These are phyloP conservation scores for Colletotrichum australisinense DNA, from an alignment of 2,329 filamentous ascomycete genomes.

Conservation along the genomic window DNA sequence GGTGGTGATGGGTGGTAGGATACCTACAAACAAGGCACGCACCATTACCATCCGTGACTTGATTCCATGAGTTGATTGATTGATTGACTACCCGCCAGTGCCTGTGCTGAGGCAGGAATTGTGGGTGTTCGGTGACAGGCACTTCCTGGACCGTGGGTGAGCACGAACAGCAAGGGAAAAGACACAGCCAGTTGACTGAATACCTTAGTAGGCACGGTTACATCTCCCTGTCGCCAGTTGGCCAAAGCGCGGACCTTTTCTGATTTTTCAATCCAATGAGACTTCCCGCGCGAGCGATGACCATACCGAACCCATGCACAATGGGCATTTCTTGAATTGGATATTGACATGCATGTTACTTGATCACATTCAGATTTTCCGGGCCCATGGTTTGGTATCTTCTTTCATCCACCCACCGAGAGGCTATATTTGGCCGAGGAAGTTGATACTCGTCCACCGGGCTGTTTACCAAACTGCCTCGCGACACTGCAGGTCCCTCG, in stretches of 20 bases:
- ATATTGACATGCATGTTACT: background rate
- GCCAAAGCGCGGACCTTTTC: background rate
- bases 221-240: background rate
- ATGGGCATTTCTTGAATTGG: background rate
- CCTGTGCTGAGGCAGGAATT: background rate
- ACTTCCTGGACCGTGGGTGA: no score
- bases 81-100: background rate
- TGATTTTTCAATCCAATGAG: background rate
- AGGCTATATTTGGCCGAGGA: background rate
- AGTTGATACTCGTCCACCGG: background rate
- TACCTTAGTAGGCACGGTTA: background rate
- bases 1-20: background rate
- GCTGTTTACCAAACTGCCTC: no score
- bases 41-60: background rate
- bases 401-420: background rate
- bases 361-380: background rate
- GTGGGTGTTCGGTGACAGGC: background rate
- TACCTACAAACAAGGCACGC: background rate
- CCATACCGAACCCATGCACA: background rate
- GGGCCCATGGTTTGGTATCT: background rate
- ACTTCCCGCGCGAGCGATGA: background rate
- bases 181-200: no score
- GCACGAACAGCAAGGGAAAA: no score
- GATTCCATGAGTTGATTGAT: background rate
- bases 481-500: no score